These are phyloP conservation scores for Plasmodium ovale DNA, from an alignment of 169 alveolate species.

Conservation along the genomic window DNA sequence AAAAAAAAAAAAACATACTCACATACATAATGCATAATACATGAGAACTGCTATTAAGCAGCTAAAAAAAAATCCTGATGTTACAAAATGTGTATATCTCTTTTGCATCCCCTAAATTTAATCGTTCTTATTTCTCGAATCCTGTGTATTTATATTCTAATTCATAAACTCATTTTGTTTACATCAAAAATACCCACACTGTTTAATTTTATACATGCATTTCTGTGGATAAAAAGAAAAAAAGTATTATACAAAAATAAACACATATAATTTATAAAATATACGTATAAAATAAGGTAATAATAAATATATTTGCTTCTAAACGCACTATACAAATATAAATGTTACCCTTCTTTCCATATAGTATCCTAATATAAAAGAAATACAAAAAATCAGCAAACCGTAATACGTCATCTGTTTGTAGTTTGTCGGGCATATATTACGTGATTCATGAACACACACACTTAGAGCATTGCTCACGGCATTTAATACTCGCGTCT, in stretches of 20 bases:
- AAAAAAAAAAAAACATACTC: not conserved
- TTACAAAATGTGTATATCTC: not conserved
- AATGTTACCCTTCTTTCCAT: conserved; percentile 7
- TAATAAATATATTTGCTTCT: not conserved
- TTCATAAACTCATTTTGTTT: not conserved
- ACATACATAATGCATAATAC: not conserved
- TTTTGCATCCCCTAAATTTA: no score
- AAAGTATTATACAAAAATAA: not conserved
- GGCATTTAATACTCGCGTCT: conserved; percentile 7
- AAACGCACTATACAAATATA: not conserved
- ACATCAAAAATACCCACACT: not conserved
- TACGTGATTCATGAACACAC: not conserved
- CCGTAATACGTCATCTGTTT: not conserved
- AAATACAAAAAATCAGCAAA: conserved; percentile 1
- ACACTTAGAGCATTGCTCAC: conserved; percentile 7
- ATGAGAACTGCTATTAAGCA: not conserved
- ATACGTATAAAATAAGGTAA: not conserved
- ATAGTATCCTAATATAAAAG: conserved; percentile 4
- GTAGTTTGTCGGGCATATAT: conserved; percentile 12
- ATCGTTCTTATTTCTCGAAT: not conserved
- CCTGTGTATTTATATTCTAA: not conserved
- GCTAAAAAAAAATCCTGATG: not conserved
- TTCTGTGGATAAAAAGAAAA: not conserved
- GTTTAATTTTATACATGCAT: conserved; percentile 1
- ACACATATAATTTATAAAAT: not conserved